phyloP scores from a whole-genome alignment of 2,329 filamentous ascomycete species.

The Pleurostoma richardsiae region DNA sequence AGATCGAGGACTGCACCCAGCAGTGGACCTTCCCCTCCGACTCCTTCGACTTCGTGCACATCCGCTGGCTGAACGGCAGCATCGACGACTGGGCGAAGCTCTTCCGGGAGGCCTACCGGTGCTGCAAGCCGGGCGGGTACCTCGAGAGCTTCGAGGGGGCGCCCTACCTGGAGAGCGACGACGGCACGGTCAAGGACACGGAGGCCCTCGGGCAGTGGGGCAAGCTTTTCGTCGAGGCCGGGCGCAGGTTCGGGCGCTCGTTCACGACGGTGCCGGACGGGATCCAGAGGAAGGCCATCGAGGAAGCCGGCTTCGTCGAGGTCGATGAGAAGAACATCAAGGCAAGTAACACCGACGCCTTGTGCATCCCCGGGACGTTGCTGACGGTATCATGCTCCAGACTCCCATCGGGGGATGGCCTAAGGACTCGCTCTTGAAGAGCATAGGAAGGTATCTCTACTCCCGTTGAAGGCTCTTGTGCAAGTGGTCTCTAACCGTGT shows the following conservation, averaged over 20 bases:
- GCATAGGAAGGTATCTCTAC: constrained; percentile 14
- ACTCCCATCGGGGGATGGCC: constrained; percentile 20
- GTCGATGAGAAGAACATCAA: constrained; percentile 47
- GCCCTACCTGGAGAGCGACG: constrained; percentile 14
- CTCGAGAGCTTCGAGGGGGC: constrained; percentile 16
- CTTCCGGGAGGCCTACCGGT: constrained; percentile 39
- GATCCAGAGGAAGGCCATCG: constrained; percentile 44
- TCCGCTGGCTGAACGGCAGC: constrained; percentile 45
- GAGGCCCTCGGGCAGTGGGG: constrained; percentile 15
- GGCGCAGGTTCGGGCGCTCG: constrained; percentile 33
- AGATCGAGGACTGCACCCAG: constrained; percentile 57
- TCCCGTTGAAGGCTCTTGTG: no score
- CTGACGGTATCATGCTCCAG: constrained; percentile 3
- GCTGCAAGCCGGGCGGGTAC: constrained; percentile 46
- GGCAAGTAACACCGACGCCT: constrained; percentile 18
- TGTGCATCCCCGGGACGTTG: no score
- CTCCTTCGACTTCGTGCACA: constrained; percentile 54
- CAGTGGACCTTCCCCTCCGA: constrained; percentile 38
- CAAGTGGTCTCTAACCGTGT: no score
- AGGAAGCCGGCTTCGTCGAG: constrained; percentile 52
- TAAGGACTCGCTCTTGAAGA: constrained; percentile 16
- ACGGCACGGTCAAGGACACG: constrained; percentile 12
- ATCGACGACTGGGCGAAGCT: constrained; percentile 47
- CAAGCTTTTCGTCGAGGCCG: constrained; percentile 30
- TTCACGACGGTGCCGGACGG: constrained; percentile 47